Conservation (phyloP, 1,284 basidiomycete species). For the Vanrija sp. region DNA sequence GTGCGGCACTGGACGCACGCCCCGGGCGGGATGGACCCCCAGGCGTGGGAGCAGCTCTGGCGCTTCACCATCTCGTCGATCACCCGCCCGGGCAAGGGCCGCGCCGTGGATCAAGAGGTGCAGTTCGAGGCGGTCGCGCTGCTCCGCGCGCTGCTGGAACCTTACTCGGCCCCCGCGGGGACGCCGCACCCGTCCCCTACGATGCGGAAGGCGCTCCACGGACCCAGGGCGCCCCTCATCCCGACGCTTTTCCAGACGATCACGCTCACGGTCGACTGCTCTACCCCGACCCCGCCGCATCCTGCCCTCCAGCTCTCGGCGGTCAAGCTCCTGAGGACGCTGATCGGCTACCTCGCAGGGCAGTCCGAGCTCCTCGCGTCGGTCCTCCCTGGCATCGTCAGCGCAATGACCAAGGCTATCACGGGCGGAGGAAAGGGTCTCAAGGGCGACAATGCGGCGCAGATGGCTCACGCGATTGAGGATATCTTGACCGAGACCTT, state of each 20-base stretch:
- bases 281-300: slow-evolving; percentile 56
- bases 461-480: slow-evolving; percentile 60
- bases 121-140: slow-evolving; percentile 31
- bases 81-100: slow-evolving; percentile 62
- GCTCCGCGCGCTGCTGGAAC: slow-evolving; percentile 30
- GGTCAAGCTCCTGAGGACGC: slow-evolving; percentile 57
- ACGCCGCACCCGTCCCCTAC: slow-evolving; percentile 51
- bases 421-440: slow-evolving; percentile 22
- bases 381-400: slow-evolving; percentile 75
- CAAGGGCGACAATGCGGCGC: slow-evolving; percentile 51
- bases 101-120: slow-evolving; percentile 38
- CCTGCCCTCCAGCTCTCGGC: slow-evolving; percentile 61
- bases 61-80: slow-evolving; percentile 61
- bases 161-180: slow-evolving; percentile 14
- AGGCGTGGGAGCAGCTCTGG: slow-evolving; percentile 73
- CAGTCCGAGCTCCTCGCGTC: slow-evolving; percentile 56
- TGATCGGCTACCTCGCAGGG: slow-evolving; percentile 65
- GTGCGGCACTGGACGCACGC: slow-evolving; percentile 73
- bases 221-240: slow-evolving; percentile 53
- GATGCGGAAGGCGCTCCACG: slow-evolving; percentile 51
- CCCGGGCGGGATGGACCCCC: slow-evolving; percentile 56
- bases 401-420: slow-evolving; percentile 65
- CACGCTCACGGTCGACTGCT: slow-evolving; percentile 59
- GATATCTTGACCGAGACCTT: slow-evolving; percentile 50
- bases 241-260: slow-evolving; percentile 80